Evolutionary conservation across 129 eudicot genomes (phyloP), one percentile per base, ranked within the genome.

Genomic region (Kitagawia praeruptora): DNA sequence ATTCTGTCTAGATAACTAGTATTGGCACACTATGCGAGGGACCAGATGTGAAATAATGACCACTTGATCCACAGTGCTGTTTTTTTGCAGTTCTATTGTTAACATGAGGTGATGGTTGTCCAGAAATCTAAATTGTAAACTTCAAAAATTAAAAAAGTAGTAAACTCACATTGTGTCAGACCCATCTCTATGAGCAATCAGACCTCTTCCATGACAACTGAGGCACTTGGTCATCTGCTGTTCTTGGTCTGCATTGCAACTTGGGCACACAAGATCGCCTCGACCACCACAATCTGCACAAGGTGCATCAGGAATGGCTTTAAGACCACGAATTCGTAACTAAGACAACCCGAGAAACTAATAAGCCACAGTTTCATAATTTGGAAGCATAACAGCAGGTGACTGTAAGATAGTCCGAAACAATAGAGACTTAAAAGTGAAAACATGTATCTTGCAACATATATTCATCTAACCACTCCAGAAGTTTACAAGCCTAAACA

Each of bases 161-260:
- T 15, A 47, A 3, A 70, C 63, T 88, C 86, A 95, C 98, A 92
- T 64, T 86, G 98, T 83, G 75, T 95, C 98, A 74, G 98, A 95
- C 72, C 98, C 98, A 84, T 95, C 98, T 80, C 79, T 79, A 78
- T 95, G 98, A 75, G 98, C 98, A 81, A 92, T 88, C 64, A 95
- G 80, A 82, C 98, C 98, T 86, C 98, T 88, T n/a, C 98, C 98
- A 72, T 87, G 74, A 88, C 98, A 95, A 70, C 84, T 78, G 27
- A 96, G 77, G 79, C 98, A 95, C 81, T 84, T 89, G 67, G 58
- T 66, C 98, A 95, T 92, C 80, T 83, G 94, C 80, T 85, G 90
- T 69, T 91, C 97, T 84, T 85, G 82, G 80, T 82, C 91, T 8
- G 87, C 87, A 86, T 92, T 95, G 85, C 98, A 95, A 49, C 83